Conservation (phyloP, 2,329 filamentous ascomycete species). For the Penicillium concentricum region DNA sequence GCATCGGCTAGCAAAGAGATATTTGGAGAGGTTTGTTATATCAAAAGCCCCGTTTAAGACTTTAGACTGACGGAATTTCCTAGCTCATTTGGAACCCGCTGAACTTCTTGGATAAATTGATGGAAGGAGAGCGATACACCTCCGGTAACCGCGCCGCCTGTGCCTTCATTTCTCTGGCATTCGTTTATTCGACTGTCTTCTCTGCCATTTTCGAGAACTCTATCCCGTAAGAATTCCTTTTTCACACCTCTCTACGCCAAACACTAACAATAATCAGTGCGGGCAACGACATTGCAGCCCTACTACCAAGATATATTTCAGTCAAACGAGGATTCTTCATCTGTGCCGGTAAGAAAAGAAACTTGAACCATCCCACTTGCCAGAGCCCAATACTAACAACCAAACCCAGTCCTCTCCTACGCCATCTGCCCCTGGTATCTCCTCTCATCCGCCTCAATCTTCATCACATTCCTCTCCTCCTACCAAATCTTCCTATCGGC, state of each 20-base stretch:
- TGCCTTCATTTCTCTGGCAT: conserved; percentile 44
- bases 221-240: conserved; percentile 25
- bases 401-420: conserved; percentile 28
- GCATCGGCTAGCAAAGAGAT: conserved; percentile 32
- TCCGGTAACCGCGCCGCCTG: conserved; percentile 38
- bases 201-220: conserved; percentile 47
- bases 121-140: conserved; percentile 36
- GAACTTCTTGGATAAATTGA: conserved; percentile 36
- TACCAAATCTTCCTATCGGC: conserved; percentile 43
- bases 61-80: neutral
- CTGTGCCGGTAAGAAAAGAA: conserved; percentile 22
- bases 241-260: no score
- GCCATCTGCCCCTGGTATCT: conserved; percentile 44
- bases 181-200: conserved; percentile 47
- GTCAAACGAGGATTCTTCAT: conserved; percentile 44
- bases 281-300: conserved; percentile 40
- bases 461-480: conserved; percentile 43
- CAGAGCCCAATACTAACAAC: neutral
- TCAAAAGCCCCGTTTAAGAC: no score
- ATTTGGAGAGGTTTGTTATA: conserved; percentile 29
- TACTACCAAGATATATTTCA: conserved; percentile 43
- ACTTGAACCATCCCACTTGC: neutral
- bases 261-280: conserved; percentile 20
- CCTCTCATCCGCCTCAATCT: conserved; percentile 35
- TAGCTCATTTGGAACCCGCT: conserved; percentile 40